These are phyloP conservation scores for Kwoniella shivajii DNA, from an alignment of 1,284 basidiomycete species.

Conservation along the genomic window DNA sequence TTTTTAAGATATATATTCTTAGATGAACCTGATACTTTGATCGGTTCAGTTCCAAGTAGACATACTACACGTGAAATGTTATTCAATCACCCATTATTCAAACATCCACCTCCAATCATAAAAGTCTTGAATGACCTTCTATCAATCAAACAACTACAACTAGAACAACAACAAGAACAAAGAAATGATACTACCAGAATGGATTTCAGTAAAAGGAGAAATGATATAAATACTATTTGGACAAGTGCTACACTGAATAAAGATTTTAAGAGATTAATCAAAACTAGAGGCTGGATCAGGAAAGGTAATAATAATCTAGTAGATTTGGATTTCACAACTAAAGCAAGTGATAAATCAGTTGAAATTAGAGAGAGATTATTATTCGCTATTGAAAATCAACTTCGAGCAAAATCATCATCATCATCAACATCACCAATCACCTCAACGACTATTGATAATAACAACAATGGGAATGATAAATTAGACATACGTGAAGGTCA, in stretches of 20 bases:
- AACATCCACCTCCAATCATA: conserved; percentile 32
- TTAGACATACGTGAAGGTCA: neutral
- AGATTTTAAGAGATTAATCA: conserved; percentile 25
- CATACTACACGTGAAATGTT: conserved; percentile 7
- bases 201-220: conserved; percentile 20
- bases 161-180: too few relatives aligned
- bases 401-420: too few relatives aligned
- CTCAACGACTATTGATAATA: neutral
- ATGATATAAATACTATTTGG: conserved; percentile 34
- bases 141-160: conserved; percentile 18
- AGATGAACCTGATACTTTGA: conserved; percentile 41
- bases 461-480: neutral
- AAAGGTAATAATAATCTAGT: conserved; percentile 16
- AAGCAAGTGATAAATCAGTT: conserved; percentile 18
- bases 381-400: conserved; percentile 7
- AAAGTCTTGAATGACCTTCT: conserved; percentile 24
- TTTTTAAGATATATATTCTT: conserved; percentile 29
- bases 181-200: neutral
- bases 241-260: conserved; percentile 30
- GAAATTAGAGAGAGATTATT: conserved; percentile 17
- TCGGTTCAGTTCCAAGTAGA: conserved; percentile 29
- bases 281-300: conserved; percentile 36
- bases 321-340: conserved; percentile 33
- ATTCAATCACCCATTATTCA: conserved; percentile 23
- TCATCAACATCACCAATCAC: too few relatives aligned